A percentile compares a stretch with the other conserved stretches of the same genome.
Evolutionary conservation across 306 rosid genomes (phyloP).

Genomic region (Cucumis cinereus): DNA sequence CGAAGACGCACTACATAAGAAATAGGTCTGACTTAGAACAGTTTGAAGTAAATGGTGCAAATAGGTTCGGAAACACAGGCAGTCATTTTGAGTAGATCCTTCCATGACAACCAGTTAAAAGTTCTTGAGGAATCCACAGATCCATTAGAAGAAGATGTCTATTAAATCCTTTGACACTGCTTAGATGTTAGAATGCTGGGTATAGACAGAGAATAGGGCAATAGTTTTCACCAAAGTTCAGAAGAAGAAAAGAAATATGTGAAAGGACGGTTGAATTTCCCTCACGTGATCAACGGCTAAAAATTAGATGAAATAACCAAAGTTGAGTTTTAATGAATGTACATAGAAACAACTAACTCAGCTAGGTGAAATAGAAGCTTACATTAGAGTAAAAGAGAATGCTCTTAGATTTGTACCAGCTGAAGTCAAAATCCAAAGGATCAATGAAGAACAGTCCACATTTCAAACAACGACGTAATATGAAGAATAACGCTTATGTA

Average conservation of each 20-base stretch:
- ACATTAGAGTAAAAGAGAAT: not conserved
- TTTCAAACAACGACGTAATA: not conserved
- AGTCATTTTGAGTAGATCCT: not conserved
- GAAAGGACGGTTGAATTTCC: not conserved
- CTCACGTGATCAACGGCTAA: not conserved
- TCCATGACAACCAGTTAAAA: not conserved
- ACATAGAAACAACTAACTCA: not conserved
- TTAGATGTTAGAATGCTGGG: not conserved
- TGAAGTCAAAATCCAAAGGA: not conserved
- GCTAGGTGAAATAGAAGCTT: not conserved
- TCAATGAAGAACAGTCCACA: not conserved
- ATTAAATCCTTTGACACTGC: not conserved
- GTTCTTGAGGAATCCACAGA: not conserved
- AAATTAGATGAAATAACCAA: not conserved
- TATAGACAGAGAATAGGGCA: not conserved
- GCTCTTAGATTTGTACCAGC: not conserved
- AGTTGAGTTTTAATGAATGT: not conserved
- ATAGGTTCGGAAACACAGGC: not conserved
- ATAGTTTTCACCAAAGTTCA: not conserved
- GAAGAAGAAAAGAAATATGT: not conserved
- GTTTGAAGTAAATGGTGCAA: not conserved
- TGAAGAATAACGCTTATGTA: not conserved
- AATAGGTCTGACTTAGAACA: not conserved
- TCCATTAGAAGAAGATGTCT: not conserved
- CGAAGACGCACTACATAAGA: not conserved